phyloP scores from a whole-genome alignment of 1,139 yeast species.

The Candida sp. region DNA sequence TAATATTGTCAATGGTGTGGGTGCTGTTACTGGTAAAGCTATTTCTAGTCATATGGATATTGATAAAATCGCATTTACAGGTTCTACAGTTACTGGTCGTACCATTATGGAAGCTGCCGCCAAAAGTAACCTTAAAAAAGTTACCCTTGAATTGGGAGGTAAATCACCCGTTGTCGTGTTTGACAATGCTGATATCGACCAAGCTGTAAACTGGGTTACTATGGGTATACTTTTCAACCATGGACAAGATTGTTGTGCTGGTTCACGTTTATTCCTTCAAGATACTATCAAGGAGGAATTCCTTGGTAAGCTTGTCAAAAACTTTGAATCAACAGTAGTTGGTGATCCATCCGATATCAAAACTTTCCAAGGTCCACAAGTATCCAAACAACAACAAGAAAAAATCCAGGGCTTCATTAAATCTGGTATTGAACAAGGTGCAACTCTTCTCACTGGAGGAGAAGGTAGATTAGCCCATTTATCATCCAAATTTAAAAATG shows the following conservation, averaged over 20 bases:
- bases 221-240: conserved; percentile 59
- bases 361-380: conserved; percentile 75
- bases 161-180: conserved; percentile 91
- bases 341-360: conserved; percentile 64
- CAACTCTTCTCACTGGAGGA: conserved; percentile 64
- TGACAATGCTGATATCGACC: conserved; percentile 75
- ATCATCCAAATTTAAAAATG: conserved; percentile 54
- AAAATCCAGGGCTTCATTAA: conserved; percentile 71
- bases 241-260: conserved; percentile 92
- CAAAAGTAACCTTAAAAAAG: conserved; percentile 70
- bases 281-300: conserved; percentile 65
- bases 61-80: conserved; percentile 87
- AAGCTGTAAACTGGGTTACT: conserved; percentile 76
- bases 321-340: conserved; percentile 74
- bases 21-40: conserved; percentile 58
- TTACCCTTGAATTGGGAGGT: conserved; percentile 89
- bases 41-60: conserved; percentile 67
- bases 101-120: conserved; percentile 76
- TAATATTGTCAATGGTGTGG: conserved; percentile 63
- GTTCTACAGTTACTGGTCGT: conserved; percentile 84
- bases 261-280: conserved; percentile 78
- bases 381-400: conserved; percentile 59
- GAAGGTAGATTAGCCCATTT: conserved; percentile 46
- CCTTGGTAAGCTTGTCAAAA: conserved; percentile 47
- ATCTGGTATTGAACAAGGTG: conserved; percentile 77